A percentile compares a stretch with the other conserved stretches of the same genome.
These are phyloP conservation scores for Stagonosporopsis vannaccii DNA, from an alignment of 2,329 filamentous ascomycete species.

Conservation along the genomic window DNA sequence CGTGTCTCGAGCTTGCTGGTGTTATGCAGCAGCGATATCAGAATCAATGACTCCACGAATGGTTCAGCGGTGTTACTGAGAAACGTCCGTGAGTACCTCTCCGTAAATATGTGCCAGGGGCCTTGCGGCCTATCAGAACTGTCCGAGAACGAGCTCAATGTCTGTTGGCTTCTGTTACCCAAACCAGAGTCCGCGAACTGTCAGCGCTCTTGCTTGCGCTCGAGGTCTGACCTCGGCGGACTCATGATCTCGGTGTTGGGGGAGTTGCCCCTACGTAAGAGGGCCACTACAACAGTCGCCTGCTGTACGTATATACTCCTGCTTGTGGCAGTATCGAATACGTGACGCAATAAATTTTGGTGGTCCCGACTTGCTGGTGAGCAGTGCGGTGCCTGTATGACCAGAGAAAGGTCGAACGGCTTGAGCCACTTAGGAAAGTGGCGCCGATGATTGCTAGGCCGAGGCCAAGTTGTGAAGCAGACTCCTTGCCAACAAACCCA, in stretches of 20 bases:
- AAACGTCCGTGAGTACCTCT: conserved; percentile 30
- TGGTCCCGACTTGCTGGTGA: background rate
- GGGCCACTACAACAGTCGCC: conserved; percentile 20
- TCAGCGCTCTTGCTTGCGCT: conserved; percentile 27
- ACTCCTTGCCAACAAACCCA: conserved; percentile 20
- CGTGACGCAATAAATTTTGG: background rate
- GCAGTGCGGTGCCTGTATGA: conserved; percentile 9
- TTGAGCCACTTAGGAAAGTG: conserved; percentile 7
- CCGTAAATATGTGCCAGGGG: conserved; percentile 43
- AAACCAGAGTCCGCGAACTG: conserved; percentile 30
- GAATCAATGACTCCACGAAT: conserved; percentile 2
- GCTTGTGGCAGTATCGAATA: background rate
- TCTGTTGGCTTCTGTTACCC: conserved; percentile 46
- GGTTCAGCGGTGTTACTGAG: background rate
- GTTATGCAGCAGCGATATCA: conserved; percentile 5
- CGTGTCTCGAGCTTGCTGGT: conserved; percentile 6
- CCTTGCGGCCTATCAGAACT: conserved; percentile 39
- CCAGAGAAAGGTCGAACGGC: conserved; percentile 20
- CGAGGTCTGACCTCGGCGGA: conserved; percentile 35
- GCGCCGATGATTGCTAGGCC: conserved; percentile 12
- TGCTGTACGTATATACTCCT: background rate
- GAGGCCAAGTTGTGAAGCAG: conserved; percentile 14
- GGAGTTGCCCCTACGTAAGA: conserved; percentile 37
- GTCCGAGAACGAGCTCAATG: conserved; percentile 29
- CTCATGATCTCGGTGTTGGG: conserved; percentile 31